Evolutionary conservation across 1,139 yeast genomes (phyloP), one percentile per base, ranked within the genome.

Genomic region (Sugiyamaella pinicola): DNA sequence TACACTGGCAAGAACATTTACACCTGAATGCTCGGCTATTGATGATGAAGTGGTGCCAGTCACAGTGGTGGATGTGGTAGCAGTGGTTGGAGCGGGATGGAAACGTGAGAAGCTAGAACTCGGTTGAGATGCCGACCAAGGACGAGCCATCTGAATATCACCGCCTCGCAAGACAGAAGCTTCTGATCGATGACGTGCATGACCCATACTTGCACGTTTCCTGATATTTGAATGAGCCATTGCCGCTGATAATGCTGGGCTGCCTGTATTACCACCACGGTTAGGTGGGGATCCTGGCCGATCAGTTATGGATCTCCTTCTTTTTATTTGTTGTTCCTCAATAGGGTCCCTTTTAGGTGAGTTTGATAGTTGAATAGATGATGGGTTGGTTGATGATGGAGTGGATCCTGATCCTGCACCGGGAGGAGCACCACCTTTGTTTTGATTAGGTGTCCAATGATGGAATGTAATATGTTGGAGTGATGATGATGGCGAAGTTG

Each of bases 181-280:
- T 42, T 67, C 69, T 1, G 71, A 67, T 9, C 69, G 62, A 46
- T 68, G 68, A 9, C 71, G 56, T n/a, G 61, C 39, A 47, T 67
- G 71, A 37, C 65, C 64, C 55, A 61, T 40, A 21, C 60, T 53
- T 4, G 67, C 57, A 29, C 70, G 62, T 38, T 62, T 55, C 9
- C 62, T 46, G 9, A 54, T 24, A 19, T 45, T 53, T 9, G 63
- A 43, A 34, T 56, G 60, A 2, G 57, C 60, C 31, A 58, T 53
- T 9, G 64, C 59, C 8, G 61, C 60, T 5, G 62, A 53, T 9
- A 58, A 47, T 3, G 57, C 52, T 19, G 55, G 33, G 17, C 55
- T 39, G 28, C 31, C 35, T 15, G 39, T 31, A 13, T 28, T 43
- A 9, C 48, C 4, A 28, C 47, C 22, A 2, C 49, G 38, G 35